Percentiles rank a stretch among this genome's conserved stretches.
Conservation (phyloP, 805 yeast species). For the Candida endomychidarum region DNA sequence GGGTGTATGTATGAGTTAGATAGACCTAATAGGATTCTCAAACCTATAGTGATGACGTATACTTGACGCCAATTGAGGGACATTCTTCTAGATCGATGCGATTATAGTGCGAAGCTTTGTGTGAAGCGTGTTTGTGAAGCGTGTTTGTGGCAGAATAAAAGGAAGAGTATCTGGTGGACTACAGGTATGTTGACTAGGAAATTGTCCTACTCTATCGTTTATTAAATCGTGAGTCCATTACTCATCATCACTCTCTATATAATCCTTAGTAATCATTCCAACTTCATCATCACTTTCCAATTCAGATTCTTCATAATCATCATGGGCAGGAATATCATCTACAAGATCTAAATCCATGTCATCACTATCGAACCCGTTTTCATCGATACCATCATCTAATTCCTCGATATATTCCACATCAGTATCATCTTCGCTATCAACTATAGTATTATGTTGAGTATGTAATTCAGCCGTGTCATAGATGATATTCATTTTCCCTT, state of each 20-base stretch:
- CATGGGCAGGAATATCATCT: conserved; percentile 14
- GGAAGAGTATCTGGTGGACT: no score
- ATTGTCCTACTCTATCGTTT: no score
- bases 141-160: not conserved
- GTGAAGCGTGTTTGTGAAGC: not conserved
- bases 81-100: not conserved
- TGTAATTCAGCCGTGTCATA: conserved; percentile 44
- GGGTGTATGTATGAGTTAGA: conserved; percentile 91
- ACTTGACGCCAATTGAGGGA: conserved; percentile 46
- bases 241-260: conserved; percentile 8
- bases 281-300: conserved; percentile 12
- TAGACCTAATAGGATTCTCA: conserved; percentile 57
- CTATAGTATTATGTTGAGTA: conserved; percentile 17
- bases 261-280: conserved; percentile 10
- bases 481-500: conserved; percentile 49
- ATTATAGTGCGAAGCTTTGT: not conserved
- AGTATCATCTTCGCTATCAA: conserved; percentile 37
- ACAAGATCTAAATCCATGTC: conserved; percentile 12
- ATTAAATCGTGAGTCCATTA: no score
- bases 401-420: conserved; percentile 76
- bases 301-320: conserved; percentile 22
- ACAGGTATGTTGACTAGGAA: no score
- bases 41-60: conserved; percentile 43
- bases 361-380: conserved; percentile 10
- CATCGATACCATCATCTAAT: conserved; percentile 48